Evolutionary conservation across 2,329 filamentous ascomycete genomes (phyloP).

Genomic region (Penicillium occitanis): DNA sequence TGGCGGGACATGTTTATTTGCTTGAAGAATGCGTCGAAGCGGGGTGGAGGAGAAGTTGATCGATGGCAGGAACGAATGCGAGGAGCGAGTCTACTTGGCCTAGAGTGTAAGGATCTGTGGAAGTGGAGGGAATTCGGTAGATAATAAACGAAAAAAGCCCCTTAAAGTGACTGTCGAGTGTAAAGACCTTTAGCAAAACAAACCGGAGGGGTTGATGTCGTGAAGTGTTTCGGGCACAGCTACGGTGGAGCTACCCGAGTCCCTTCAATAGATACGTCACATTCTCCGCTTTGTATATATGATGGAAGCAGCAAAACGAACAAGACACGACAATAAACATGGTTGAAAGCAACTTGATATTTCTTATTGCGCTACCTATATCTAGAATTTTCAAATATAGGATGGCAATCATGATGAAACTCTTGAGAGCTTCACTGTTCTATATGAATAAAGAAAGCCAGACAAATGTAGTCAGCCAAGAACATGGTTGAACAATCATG

Average conservation of each 20-base stretch:
- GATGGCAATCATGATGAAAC: neutral
- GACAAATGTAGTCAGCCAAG: constrained; percentile 1
- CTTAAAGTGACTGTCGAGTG: neutral
- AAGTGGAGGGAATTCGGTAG: too few relatives aligned
- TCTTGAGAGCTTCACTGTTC: neutral
- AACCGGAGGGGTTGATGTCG: neutral
- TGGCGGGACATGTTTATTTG: constrained; percentile 44
- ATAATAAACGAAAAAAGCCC: neutral
- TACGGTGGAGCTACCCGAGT: constrained; percentile 5
- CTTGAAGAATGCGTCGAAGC: neutral
- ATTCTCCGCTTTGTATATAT: neutral
- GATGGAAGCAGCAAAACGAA: neutral
- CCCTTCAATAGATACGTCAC: neutral
- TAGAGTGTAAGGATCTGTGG: neutral
- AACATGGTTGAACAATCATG: neutral
- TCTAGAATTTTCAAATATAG: neutral
- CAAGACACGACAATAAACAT: neutral
- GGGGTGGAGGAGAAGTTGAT: constrained; percentile 2
- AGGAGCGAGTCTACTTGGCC: neutral
- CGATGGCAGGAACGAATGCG: neutral
- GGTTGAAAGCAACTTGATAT: neutral
- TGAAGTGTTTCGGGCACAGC: constrained; percentile 1
- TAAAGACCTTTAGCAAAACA: neutral
- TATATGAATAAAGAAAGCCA: neutral
- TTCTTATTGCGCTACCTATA: neutral